Percentiles rank a stretch among this genome's conserved stretches.
Evolutionary conservation across 1,284 basidiomycete species (phyloP).

Genomic region (Wallemia ichthyophaga): DNA sequence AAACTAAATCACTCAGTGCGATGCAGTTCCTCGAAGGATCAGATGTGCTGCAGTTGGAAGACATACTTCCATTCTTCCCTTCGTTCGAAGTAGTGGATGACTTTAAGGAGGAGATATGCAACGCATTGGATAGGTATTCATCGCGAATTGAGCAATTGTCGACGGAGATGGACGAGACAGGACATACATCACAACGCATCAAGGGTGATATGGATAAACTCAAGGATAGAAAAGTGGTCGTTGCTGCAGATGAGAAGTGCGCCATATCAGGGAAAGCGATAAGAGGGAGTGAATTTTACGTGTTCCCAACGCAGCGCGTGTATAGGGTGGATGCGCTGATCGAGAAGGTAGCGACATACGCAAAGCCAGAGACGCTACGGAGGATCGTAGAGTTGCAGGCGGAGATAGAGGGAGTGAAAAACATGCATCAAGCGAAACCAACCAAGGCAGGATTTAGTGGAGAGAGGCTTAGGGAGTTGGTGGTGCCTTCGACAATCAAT

Average conservation of each 20-base stretch:
- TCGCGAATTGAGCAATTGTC: conserved; percentile 70
- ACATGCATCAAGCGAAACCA: conserved; percentile 23
- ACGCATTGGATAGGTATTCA: conserved; percentile 77
- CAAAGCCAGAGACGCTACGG: conserved; percentile 12
- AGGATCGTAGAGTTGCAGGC: conserved; percentile 24
- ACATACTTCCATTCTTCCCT: conserved; percentile 96
- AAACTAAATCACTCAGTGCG: conserved; percentile 26
- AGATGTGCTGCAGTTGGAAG: conserved; percentile 84
- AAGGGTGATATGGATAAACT: conserved; percentile 65
- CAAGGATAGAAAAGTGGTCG: conserved; percentile 68
- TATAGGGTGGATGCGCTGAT: conserved; percentile 20
- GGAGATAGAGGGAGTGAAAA: conserved; percentile 30
- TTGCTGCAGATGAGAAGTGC: conserved; percentile 65
- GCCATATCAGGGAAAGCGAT: conserved; percentile 44
- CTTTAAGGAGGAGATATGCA: conserved; percentile 95
- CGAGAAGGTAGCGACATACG: conserved; percentile 15
- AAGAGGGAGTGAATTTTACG: conserved; percentile 74
- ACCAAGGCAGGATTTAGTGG: conserved; percentile 15
- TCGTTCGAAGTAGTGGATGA: conserved; percentile 98
- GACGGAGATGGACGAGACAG: conserved; percentile 85
- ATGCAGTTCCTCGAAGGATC: conserved; percentile 89
- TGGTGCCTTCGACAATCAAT: neutral
- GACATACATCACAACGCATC: conserved; percentile 67
- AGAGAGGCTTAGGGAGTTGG: conserved; percentile 22
- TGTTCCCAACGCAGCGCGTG: conserved; percentile 86